These are phyloP conservation scores for Calonectria pteridis DNA, from an alignment of 2,329 filamentous ascomycete genomes.

Conservation along the genomic window DNA sequence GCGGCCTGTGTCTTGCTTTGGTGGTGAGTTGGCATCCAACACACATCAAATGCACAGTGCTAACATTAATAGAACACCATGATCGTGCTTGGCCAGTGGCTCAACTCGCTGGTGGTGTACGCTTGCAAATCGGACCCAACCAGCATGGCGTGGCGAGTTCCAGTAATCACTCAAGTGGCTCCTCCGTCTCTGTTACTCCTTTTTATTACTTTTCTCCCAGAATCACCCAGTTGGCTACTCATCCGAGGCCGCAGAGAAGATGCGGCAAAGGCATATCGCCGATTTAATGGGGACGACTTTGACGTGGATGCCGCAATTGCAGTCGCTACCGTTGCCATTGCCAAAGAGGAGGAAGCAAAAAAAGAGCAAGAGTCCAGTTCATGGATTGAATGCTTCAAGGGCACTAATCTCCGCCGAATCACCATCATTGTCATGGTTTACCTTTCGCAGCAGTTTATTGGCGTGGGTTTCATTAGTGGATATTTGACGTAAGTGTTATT, in stretches of 20 bases:
- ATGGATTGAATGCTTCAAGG: slow-evolving; percentile 47
- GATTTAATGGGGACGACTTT: slow-evolving; percentile 44
- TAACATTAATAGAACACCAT: slow-evolving; percentile 46
- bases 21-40: slow-evolving; percentile 29
- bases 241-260: slow-evolving; percentile 30
- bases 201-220: slow-evolving; percentile 25
- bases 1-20: slow-evolving; percentile 46
- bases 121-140: slow-evolving; percentile 33
- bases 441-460: slow-evolving; percentile 47
- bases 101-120: slow-evolving; percentile 45
- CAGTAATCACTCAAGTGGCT: slow-evolving; percentile 47
- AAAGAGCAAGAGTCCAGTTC: slow-evolving; percentile 33
- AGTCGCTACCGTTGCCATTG: slow-evolving; percentile 37
- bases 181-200: slow-evolving; percentile 40
- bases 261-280: slow-evolving; percentile 27
- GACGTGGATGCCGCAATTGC: slow-evolving; percentile 39
- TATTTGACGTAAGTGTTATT: slow-evolving; percentile 39
- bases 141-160: slow-evolving; percentile 46
- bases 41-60: background rate
- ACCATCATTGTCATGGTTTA: slow-evolving; percentile 49
- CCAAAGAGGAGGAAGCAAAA: slow-evolving; percentile 38
- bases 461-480: slow-evolving; percentile 47
- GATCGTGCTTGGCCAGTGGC: slow-evolving; percentile 47
- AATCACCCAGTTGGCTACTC: slow-evolving; percentile 31
- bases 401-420: slow-evolving; percentile 44